phyloP scores from a whole-genome alignment of 352 stramenopile genomes.

The Albugo laibachii region DNA sequence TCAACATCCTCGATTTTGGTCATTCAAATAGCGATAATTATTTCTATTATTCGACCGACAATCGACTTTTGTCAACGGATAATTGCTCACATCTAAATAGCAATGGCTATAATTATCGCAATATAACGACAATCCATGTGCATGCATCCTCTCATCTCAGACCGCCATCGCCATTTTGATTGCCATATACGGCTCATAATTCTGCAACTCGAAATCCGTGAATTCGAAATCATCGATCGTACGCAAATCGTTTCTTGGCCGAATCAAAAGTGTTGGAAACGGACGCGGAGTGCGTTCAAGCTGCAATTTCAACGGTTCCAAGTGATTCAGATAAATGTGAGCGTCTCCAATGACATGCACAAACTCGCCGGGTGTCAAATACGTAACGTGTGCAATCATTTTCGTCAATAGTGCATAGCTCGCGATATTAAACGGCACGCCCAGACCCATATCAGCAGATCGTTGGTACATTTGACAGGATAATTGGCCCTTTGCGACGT shows the following conservation, averaged over 20 bases:
- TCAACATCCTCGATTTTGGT: no score
- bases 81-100: background rate
- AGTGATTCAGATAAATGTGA: constrained; percentile 98
- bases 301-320: constrained; percentile 93
- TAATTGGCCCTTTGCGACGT: constrained; percentile 64
- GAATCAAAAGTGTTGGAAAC: constrained; percentile 92
- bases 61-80: background rate
- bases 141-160: constrained; percentile 10
- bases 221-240: constrained; percentile 94
- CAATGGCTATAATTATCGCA: background rate
- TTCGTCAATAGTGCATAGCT: constrained; percentile 96
- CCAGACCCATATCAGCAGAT: constrained; percentile 97
- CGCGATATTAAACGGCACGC: constrained; percentile 99
- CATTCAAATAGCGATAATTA: no score
- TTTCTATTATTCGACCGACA: no score
- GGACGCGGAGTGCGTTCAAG: constrained; percentile 80
- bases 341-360: constrained; percentile 98
- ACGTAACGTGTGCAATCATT: constrained; percentile 90
- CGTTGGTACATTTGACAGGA: constrained; percentile 98
- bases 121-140: background rate
- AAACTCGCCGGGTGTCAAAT: constrained; percentile 91
- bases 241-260: constrained; percentile 44
- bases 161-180: constrained; percentile 99
- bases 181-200: constrained; percentile 89
- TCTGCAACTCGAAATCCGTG: constrained; percentile 90